Evolutionary conservation across 2,329 filamentous ascomycete genomes (phyloP).

Genomic region (Neobulgaria alba): DNA sequence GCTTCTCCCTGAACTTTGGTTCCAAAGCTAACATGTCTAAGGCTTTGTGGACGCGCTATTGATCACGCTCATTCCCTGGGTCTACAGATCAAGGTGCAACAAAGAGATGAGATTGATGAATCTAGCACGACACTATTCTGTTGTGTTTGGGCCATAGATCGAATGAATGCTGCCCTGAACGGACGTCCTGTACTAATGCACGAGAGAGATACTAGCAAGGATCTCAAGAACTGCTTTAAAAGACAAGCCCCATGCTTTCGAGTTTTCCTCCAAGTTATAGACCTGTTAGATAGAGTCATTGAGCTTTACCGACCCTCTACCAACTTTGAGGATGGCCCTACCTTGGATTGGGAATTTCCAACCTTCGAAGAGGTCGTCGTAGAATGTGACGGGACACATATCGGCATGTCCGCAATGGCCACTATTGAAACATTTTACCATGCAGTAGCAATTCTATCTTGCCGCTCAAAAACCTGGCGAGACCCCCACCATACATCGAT

Average conservation of each 20-base stretch:
- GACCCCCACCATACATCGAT: slow-evolving; percentile 15
- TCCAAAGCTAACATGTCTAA: background rate
- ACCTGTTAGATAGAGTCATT: slow-evolving; percentile 50
- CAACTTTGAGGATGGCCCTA: slow-evolving; percentile 27
- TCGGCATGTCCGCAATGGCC: slow-evolving; percentile 13
- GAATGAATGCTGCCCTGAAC: slow-evolving; percentile 50
- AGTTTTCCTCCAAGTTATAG: slow-evolving; percentile 45
- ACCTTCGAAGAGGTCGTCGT: slow-evolving; percentile 27
- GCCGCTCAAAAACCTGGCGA: slow-evolving; percentile 31
- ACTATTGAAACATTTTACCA: slow-evolving; percentile 58
- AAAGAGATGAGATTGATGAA: slow-evolving; percentile 32
- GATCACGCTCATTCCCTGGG: slow-evolving; percentile 50
- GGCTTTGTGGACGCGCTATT: slow-evolving; percentile 43
- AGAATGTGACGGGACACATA: slow-evolving; percentile 11
- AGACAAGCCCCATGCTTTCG: slow-evolving; percentile 47
- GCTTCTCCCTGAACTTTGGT: background rate
- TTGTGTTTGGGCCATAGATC: slow-evolving; percentile 52
- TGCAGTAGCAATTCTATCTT: slow-evolving; percentile 54
- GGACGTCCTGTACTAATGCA: slow-evolving; percentile 52
- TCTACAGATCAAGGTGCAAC: slow-evolving; percentile 39
- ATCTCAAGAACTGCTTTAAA: slow-evolving; percentile 42
- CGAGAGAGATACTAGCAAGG: slow-evolving; percentile 48
- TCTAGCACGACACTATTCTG: slow-evolving; percentile 38
- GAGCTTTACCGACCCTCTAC: slow-evolving; percentile 46
- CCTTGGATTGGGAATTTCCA: slow-evolving; percentile 16